Conservation (phyloP, 179 eudicot species). For the Spergularia azorica region DNA sequence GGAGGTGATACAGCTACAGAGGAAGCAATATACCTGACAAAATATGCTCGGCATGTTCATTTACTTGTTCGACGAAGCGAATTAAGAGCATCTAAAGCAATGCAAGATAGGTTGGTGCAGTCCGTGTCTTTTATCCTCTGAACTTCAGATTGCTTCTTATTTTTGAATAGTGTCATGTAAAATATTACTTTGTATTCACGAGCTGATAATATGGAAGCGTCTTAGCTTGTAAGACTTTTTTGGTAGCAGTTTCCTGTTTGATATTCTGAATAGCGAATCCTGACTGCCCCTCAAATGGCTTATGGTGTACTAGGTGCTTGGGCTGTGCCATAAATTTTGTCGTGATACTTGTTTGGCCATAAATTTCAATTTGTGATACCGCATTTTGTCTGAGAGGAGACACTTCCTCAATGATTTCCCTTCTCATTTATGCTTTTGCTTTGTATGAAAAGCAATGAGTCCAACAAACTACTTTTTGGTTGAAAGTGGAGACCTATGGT, state of each 20-base stretch:
- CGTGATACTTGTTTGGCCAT: neutral
- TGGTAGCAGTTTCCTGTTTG: neutral
- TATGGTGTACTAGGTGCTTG: neutral
- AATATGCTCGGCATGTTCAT: constrained; percentile 97
- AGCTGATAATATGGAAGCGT: neutral
- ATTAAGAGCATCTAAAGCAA: constrained; percentile 94
- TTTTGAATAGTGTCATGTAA: neutral
- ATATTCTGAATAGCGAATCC: neutral
- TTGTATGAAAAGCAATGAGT: neutral
- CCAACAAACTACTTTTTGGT: neutral
- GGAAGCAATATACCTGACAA: constrained; percentile 94
- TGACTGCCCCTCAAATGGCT: neutral
- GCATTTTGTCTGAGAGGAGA: neutral
- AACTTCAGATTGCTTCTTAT: neutral
- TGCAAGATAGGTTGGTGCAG: constrained; percentile 89
- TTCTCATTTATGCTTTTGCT: neutral
- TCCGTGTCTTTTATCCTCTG: constrained; percentile 3
- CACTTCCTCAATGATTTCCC: neutral
- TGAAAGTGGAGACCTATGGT: neutral
- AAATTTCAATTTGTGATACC: neutral
- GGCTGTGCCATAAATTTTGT: neutral
- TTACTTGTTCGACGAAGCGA: constrained; percentile 85
- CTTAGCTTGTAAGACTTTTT: too few relatives aligned
- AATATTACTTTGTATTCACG: neutral
- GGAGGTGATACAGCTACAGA: constrained; percentile 99